Conservation (phyloP, 306 rosid species). For the Prunus campanulata region DNA sequence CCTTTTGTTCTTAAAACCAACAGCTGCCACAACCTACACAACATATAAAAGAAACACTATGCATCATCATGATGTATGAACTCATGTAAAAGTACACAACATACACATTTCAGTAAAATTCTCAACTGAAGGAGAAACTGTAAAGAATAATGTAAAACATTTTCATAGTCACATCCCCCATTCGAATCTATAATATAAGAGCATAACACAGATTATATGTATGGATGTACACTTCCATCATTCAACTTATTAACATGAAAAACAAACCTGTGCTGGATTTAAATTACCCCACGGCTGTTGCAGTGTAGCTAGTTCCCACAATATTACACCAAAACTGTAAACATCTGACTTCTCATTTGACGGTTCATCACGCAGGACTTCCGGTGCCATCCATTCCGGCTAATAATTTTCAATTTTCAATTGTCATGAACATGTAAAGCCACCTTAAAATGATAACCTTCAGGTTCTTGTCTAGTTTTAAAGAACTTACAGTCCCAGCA, state of each 20-base stretch:
- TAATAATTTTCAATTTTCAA: constrained; percentile 17
- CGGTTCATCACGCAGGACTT: constrained; percentile 96
- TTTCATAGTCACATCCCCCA: neutral
- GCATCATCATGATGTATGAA: constrained; percentile 15
- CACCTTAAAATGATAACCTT: constrained; percentile 10
- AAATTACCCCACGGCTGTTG: constrained; percentile 95
- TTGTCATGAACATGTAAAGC: constrained; percentile 1
- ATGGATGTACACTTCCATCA: constrained; percentile 6
- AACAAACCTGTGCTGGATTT: constrained; percentile 91
- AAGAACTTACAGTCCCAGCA: constrained; percentile 91
- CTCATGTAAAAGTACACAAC: constrained; percentile 3
- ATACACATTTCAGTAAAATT: neutral
- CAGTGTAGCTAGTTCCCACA: constrained; percentile 91
- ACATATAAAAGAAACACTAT: constrained; percentile 10
- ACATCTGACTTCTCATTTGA: constrained; percentile 96
- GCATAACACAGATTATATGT: neutral
- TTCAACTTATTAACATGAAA: constrained; percentile 13
- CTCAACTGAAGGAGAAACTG: neutral
- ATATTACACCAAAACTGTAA: constrained; percentile 92
- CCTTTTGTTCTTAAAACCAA: constrained; percentile 83
- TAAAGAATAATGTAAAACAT: neutral
- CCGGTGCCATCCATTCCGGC: constrained; percentile 99
- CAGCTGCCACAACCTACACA: constrained; percentile 90
- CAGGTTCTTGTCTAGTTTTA: constrained; percentile 11
- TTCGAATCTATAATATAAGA: neutral